Percentiles rank a stretch among this genome's conserved stretches.
Conservation (phyloP, 768 basidiomycete genomes). For the Tulasnella sp. region DNA sequence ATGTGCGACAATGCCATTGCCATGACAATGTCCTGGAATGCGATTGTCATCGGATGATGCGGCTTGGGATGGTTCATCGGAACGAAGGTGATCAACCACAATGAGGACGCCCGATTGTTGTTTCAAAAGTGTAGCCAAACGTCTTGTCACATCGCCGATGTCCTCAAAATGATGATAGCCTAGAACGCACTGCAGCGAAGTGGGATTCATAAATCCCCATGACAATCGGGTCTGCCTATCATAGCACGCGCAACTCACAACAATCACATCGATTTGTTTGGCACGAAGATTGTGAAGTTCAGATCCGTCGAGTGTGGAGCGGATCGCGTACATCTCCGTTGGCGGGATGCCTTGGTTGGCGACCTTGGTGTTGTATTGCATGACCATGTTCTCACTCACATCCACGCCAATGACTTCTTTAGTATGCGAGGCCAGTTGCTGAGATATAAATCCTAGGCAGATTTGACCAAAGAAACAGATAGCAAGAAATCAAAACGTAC, state of each 20-base stretch:
- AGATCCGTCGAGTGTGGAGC: constrained; percentile 31
- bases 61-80: constrained; percentile 10
- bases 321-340: constrained; percentile 27
- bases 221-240: background rate
- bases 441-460: constrained; percentile 45
- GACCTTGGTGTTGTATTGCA: constrained; percentile 49
- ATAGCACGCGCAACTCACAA: constrained; percentile 37
- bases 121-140: constrained; percentile 46
- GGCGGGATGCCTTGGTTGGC: constrained; percentile 52
- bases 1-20: background rate
- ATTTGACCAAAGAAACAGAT: background rate
- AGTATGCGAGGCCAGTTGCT: constrained; percentile 46
- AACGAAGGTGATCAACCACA: constrained; percentile 41
- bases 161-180: constrained; percentile 54
- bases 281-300: constrained; percentile 41
- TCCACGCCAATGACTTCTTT: constrained; percentile 64
- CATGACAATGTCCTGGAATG: background rate
- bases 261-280: constrained; percentile 53
- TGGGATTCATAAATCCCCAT: background rate
- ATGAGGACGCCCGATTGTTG: constrained; percentile 47
- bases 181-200: constrained; percentile 39
- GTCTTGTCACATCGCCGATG: constrained; percentile 40
- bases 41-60: background rate
- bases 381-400: constrained; percentile 59
- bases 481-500: background rate